Percentiles rank a stretch among this genome's conserved stretches.
Evolutionary conservation across 139 green algal species (phyloP).

Genomic region (Nannochloris sp.): DNA sequence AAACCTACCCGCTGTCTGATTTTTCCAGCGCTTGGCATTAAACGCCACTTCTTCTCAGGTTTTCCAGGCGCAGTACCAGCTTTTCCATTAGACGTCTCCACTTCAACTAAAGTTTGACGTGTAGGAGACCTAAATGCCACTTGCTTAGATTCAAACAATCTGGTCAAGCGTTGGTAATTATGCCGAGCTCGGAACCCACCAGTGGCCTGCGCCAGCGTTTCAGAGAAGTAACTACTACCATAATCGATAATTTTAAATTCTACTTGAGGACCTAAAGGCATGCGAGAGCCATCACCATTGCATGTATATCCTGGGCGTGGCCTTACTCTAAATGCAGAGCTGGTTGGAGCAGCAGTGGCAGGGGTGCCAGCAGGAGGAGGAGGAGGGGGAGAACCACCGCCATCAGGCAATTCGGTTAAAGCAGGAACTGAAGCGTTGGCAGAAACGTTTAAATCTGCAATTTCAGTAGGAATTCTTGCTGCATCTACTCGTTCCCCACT

Average conservation of each 20-base stretch:
- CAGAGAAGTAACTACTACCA: constrained; percentile 1
- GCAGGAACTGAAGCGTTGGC: too few species aligned
- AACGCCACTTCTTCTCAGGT: not conserved
- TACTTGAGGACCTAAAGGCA: constrained; percentile 22
- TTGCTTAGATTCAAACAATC: not conserved
- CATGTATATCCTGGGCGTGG: constrained; percentile 15
- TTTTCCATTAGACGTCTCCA: not conserved
- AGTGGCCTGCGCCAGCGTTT: constrained; percentile 7
- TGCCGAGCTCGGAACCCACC: constrained; percentile 1
- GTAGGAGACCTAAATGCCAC: not conserved
- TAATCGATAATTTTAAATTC: constrained; percentile 28
- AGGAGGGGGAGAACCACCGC: too few species aligned
- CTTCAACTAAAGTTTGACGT: not conserved
- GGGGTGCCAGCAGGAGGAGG: not conserved
- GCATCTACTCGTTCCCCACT: too few species aligned
- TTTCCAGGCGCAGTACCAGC: not conserved
- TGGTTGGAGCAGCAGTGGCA: not conserved
- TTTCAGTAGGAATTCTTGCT: too few species aligned
- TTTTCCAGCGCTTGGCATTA: too few species aligned
- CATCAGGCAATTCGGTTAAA: too few species aligned
- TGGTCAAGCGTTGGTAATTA: not conserved
- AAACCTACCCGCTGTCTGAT: too few species aligned
- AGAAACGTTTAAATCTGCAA: too few species aligned
- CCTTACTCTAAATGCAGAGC: not conserved
- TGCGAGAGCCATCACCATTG: constrained; percentile 3